A percentile compares a stretch with the other conserved stretches of the same genome.
Evolutionary conservation across 2,329 filamentous ascomycete species (phyloP).

Genomic region (Tolypocladium capitatum): DNA sequence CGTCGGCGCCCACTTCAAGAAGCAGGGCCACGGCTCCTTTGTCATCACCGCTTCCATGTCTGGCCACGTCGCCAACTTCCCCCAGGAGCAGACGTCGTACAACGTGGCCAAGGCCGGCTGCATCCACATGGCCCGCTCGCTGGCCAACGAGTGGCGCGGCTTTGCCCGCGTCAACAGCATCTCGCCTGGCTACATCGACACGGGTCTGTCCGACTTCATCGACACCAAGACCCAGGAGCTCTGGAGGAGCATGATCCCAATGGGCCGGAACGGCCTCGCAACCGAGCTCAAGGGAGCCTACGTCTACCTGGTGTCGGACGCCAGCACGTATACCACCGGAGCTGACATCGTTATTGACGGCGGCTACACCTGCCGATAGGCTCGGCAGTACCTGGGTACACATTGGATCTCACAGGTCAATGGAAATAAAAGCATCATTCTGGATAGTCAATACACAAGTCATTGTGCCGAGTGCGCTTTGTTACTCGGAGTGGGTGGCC

Average conservation of each 20-base stretch:
- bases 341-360: constrained; percentile 60
- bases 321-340: constrained; percentile 62
- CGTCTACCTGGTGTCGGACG: constrained; percentile 63
- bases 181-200: constrained; percentile 56
- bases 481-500: no score
- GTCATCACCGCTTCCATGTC: constrained; percentile 60
- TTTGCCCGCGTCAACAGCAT: constrained; percentile 55
- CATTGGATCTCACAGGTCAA: no score
- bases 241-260: constrained; percentile 63
- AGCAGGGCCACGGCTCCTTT: constrained; percentile 49
- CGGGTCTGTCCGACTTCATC: constrained; percentile 55
- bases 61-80: constrained; percentile 57
- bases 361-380: constrained; percentile 37
- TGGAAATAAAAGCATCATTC: no score
- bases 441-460: no score
- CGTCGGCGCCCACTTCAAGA: constrained; percentile 50
- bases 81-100: constrained; percentile 54
- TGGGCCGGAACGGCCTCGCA: constrained; percentile 53
- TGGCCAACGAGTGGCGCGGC: constrained; percentile 54
- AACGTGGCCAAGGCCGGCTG: constrained; percentile 50
- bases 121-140: constrained; percentile 30
- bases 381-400: no score
- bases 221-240: constrained; percentile 53
- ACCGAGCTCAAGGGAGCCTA: constrained; percentile 69
- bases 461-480: no score